phyloP scores from a whole-genome alignment of 2,329 filamentous ascomycete genomes.

The Diaporthe citri region DNA sequence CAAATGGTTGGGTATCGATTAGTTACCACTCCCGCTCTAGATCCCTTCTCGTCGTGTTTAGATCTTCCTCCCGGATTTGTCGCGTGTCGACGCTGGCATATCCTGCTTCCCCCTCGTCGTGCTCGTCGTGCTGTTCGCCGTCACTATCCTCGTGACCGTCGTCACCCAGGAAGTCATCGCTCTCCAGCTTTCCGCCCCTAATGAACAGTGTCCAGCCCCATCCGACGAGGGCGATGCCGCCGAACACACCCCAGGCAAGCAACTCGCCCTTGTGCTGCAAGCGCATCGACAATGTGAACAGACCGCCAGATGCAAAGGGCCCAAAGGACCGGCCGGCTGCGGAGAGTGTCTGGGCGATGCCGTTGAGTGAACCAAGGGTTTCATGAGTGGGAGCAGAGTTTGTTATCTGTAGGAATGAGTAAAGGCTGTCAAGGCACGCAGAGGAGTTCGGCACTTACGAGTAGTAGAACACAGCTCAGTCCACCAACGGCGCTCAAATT shows the following conservation, averaged over 20 bases:
- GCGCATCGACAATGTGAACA: constrained; percentile 84
- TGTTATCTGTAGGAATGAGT: constrained; percentile 75
- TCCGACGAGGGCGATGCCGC: constrained; percentile 82
- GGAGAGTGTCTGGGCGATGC: constrained; percentile 92
- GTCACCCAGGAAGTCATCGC: constrained; percentile 64
- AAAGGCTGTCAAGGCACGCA: neutral
- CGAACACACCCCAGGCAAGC: constrained; percentile 89
- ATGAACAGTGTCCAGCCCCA: constrained; percentile 86
- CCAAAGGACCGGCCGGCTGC: constrained; percentile 90
- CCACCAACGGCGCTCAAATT: constrained; percentile 92
- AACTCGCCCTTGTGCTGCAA: constrained; percentile 85
- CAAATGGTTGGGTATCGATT: constrained; percentile 9
- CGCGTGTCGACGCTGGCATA: neutral
- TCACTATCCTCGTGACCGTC: constrained; percentile 51
- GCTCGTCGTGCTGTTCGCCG: constrained; percentile 45
- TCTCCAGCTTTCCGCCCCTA: constrained; percentile 71
- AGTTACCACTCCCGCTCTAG: constrained; percentile 18
- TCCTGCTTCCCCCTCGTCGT: constrained; percentile 18
- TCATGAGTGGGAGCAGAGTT: constrained; percentile 91
- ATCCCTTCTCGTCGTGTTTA: constrained; percentile 7
- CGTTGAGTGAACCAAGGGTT: constrained; percentile 90
- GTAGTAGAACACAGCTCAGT: constrained; percentile 86
- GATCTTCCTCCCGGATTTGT: neutral
- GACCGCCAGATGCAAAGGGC: constrained; percentile 86
- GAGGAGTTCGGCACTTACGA: constrained; percentile 70